Base-by-base conservation (phyloP, 2,329 filamentous ascomycete genomes). In the Verticillium dahliae region DNA sequence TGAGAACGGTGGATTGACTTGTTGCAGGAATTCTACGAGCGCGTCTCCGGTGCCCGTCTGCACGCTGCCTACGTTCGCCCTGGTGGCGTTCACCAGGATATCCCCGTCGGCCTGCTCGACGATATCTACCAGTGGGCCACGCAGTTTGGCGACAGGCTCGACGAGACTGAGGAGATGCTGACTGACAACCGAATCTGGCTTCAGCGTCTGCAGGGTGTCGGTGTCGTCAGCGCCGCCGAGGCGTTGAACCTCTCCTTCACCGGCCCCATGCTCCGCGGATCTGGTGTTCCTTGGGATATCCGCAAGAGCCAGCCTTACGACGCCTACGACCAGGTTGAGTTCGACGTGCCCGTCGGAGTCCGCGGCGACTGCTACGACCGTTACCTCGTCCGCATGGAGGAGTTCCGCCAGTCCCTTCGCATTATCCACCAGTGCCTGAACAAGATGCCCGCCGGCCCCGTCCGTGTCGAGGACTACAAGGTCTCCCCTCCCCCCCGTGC, bases 131-230 rank as follows among this genome's bases (percentile, higher is more conserved):
- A 98, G 80, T 99, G 95, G 95, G 95, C 95, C 15, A 99, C 95
- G 62, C 95, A 99, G 77, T 99, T 99, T 72, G 91, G 92, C 71
- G 95, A 99, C 81, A 92, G 95, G 69, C 95, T 99, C 71, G 95
- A 99, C 75, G 95, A 99, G 78, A 98, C 95, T 61, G 95, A 99
- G 77, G 95, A 99, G 78, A 90, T 99, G 81, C 85, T 99, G 69
- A 99, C 95, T 52, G 95, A 99, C 77, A 99, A 99, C 85, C 92
- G 96, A 74, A 98, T 99, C 82, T 99, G 96, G 96, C 93, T 96
- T 70, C 90, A 92, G 71, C 87, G 95, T 76, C 90, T 96, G 68
- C 88, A 95, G 78, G 92, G 91, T 68, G 84, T 99, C 56, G 95
- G 95, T 76, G 92, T 97, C 66, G 91, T 99, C 57, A 88, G 88